Base-by-base conservation (phyloP, 495 filamentous ascomycete genomes). In the Aspergillus baeticus region DNA sequence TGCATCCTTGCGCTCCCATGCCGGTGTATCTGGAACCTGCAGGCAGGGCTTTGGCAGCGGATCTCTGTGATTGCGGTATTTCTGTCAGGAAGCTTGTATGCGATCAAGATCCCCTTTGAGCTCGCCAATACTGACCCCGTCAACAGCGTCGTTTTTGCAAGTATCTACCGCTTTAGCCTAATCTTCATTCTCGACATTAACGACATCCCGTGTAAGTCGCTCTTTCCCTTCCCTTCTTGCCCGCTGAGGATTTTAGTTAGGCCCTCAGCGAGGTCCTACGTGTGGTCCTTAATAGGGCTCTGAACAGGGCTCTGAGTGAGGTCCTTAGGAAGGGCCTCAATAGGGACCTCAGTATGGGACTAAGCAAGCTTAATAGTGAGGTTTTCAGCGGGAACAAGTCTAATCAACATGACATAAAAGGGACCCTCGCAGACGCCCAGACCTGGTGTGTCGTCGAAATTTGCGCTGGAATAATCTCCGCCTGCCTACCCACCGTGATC, bases 391-490 rank as follows among this genome's bases (percentile, higher is more conserved):
- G n/a, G n/a, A n/a, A n/a, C n/a, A n/a, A 37, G n/a, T 3, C 35
- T 15, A 37, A 50, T 33, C 35, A 37, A 37, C n/a, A 37, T 37
- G 35, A 37, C 10, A 3, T 10, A 37, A 17, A 37, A 54, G 53
- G 43, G 54, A 62, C 60, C 17, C 54, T 66, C 13, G 60, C 57
- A 17, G 51, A 58, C 37, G 50, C 63, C 13, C 53, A 60, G 39
- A 62, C 54, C 11, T 66, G 63, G 63, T 62, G 60, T 17, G 63
- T 66, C 8, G 55, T 66, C 45, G 63, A 66, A 48, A 53, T 37
- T 31, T 54, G 50, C 3, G 58, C 57, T 6, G 63, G 60, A 4
- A 45, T 66, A 0, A 63, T 66, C 35, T 58, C 53, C 18, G 63
- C 60, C n/a, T 66, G 63, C 54, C 48, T 66, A 18, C 57, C 63